phyloP scores from a whole-genome alignment of 495 filamentous ascomycete species.

The Staphylotrichum longicolle region DNA sequence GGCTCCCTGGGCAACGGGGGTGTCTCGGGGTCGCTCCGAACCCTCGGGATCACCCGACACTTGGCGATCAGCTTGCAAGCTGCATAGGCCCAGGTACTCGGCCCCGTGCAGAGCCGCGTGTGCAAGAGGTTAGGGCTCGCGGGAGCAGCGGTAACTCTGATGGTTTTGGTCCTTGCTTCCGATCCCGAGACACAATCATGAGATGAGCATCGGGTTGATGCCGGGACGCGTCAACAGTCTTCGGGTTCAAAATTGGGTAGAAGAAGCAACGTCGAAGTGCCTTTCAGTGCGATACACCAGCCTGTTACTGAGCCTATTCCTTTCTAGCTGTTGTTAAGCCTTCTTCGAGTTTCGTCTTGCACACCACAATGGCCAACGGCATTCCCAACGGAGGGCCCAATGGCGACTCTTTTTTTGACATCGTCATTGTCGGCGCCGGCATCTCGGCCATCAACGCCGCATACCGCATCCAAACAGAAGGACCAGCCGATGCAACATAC shows the following conservation, averaged over 20 bases:
- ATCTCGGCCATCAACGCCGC: slow-evolving; percentile 16
- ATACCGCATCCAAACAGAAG: slow-evolving; percentile 18
- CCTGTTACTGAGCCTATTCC: neutral
- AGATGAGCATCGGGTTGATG: neutral
- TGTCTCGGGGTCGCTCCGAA: neutral
- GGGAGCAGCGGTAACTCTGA: no score
- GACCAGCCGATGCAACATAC: slow-evolving; percentile 5
- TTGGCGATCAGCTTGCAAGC: slow-evolving; percentile 10
- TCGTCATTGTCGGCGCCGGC: slow-evolving; percentile 14
- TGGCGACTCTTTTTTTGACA: slow-evolving; percentile 9
- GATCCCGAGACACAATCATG: no score
- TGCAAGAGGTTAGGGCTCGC: no score
- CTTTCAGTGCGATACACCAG: neutral
- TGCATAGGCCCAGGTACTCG: neutral
- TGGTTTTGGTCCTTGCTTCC: no score
- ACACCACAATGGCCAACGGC: slow-evolving; percentile 11
- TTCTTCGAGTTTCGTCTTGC: no score
- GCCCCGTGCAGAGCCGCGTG: no score
- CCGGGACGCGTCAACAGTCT: neutral
- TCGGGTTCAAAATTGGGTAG: neutral
- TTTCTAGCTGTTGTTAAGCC: no score
- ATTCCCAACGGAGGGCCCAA: neutral
- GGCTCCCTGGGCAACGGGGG: neutral
- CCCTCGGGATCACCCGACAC: no score
- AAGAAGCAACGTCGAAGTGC: neutral